Conservation (phyloP, 75 land plant species). For the Pinus albicaulis region DNA sequence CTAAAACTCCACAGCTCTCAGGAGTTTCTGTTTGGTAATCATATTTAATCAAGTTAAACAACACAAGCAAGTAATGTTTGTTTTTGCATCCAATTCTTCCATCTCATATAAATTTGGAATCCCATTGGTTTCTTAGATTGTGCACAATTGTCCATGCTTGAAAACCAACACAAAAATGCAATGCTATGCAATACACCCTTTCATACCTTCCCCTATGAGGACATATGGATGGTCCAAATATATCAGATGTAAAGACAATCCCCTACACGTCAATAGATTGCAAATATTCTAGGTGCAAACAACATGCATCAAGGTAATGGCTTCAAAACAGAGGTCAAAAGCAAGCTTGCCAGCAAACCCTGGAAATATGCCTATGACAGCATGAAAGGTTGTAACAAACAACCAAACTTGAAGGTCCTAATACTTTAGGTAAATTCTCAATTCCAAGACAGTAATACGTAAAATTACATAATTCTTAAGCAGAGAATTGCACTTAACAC, state of each 20-base stretch:
- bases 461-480: not conserved
- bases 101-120: too few species aligned
- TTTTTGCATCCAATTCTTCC: too few species aligned
- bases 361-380: not conserved
- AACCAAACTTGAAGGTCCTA: not conserved
- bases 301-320: not conserved
- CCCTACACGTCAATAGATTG: not conserved
- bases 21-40: too few species aligned
- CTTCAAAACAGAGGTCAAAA: not conserved
- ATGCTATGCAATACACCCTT: not conserved
- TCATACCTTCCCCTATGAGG: not conserved
- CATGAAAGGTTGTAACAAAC: not conserved
- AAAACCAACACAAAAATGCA: not conserved
- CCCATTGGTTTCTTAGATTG: too few species aligned
- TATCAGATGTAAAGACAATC: not conserved
- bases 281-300: not conserved
- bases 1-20: too few species aligned
- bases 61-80: too few species aligned
- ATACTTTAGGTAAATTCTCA: not conserved
- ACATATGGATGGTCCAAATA: not conserved
- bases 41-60: too few species aligned
- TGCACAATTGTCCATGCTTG: not conserved
- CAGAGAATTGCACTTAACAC: not conserved
- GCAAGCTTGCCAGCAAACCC: not conserved
- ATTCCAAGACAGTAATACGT: not conserved